A percentile compares a stretch with the other conserved stretches of the same genome.
phyloP scores from a whole-genome alignment of 2,329 filamentous ascomycete species.

The Colletotrichum kahawae region DNA sequence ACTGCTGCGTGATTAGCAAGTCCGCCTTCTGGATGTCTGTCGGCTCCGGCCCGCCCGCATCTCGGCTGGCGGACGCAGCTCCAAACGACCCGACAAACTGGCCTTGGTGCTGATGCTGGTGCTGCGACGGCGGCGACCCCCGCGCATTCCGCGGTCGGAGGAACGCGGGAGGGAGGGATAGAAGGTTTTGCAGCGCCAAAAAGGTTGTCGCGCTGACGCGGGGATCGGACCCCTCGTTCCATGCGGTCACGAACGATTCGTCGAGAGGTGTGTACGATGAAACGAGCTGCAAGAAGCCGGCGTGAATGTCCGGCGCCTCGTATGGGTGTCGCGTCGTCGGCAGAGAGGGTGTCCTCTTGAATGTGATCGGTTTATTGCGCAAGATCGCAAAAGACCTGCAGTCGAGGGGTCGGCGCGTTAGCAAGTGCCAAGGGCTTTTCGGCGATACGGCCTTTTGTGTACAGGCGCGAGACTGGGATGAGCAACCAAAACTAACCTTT shows the following conservation, averaged over 20 bases:
- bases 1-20: constrained; percentile 72
- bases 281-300: constrained; percentile 65
- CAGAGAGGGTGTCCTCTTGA: constrained; percentile 62
- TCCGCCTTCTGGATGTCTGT: constrained; percentile 74
- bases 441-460: neutral
- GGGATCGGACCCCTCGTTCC: constrained; percentile 62
- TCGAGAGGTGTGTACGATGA: constrained; percentile 67
- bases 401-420: neutral
- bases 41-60: constrained; percentile 36
- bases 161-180: constrained; percentile 37
- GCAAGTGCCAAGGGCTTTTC: neutral
- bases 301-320: constrained; percentile 56
- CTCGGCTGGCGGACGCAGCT: constrained; percentile 6
- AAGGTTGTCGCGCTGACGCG: constrained; percentile 37
- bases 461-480: neutral
- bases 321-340: constrained; percentile 57
- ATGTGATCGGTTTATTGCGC: constrained; percentile 65
- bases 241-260: constrained; percentile 66
- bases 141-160: constrained; percentile 26
- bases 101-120: neutral
- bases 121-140: constrained; percentile 30
- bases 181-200: constrained; percentile 36
- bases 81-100: constrained; percentile 9
- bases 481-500: constrained; percentile 46
- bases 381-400: constrained; percentile 66